phyloP scores from a whole-genome alignment of 768 basidiomycete species.

The Boletus reticulatus region DNA sequence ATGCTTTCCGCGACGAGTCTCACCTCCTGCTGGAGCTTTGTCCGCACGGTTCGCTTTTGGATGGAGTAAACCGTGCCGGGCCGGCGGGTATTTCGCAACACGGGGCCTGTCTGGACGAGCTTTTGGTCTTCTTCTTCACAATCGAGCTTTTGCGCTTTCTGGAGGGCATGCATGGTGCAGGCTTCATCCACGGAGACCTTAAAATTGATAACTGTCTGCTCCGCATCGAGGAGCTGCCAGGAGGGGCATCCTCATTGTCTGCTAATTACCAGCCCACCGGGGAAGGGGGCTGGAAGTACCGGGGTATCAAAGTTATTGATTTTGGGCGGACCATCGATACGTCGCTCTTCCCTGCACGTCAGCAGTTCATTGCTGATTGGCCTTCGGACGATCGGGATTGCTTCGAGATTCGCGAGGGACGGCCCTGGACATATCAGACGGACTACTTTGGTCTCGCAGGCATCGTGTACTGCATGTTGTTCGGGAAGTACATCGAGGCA shows the following conservation, averaged over 20 bases:
- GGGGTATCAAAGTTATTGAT: slow-evolving; percentile 93
- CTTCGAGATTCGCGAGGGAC: slow-evolving; percentile 79
- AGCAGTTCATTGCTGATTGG: slow-evolving; percentile 88
- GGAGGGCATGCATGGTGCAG: slow-evolving; percentile 75
- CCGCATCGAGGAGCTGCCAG: slow-evolving; percentile 80
- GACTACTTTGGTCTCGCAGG: slow-evolving; percentile 97
- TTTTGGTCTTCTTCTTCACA: slow-evolving; percentile 93
- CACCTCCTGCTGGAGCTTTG: slow-evolving; percentile 87
- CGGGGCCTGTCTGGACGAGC: slow-evolving; percentile 84
- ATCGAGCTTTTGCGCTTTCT: slow-evolving; percentile 83
- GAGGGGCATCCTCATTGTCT: slow-evolving; percentile 67
- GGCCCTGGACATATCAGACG: slow-evolving; percentile 91
- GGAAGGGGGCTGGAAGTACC: slow-evolving; percentile 78
- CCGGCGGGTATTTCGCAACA: slow-evolving; percentile 75
- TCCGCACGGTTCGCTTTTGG: slow-evolving; percentile 88
- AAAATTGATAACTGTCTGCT: slow-evolving; percentile 99
- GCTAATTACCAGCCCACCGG: slow-evolving; percentile 76
- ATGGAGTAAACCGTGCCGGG: slow-evolving; percentile 84
- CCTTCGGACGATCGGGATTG: slow-evolving; percentile 88
- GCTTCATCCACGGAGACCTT: slow-evolving; percentile 96
- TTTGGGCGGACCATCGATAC: slow-evolving; percentile 96
- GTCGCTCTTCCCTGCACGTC: slow-evolving; percentile 67
- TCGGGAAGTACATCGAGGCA: slow-evolving; percentile 92
- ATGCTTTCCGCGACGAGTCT: slow-evolving; percentile 85
- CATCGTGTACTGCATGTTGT: slow-evolving; percentile 93